Conservation (phyloP, 768 basidiomycete genomes). For the Lyophyllum shimeji region DNA sequence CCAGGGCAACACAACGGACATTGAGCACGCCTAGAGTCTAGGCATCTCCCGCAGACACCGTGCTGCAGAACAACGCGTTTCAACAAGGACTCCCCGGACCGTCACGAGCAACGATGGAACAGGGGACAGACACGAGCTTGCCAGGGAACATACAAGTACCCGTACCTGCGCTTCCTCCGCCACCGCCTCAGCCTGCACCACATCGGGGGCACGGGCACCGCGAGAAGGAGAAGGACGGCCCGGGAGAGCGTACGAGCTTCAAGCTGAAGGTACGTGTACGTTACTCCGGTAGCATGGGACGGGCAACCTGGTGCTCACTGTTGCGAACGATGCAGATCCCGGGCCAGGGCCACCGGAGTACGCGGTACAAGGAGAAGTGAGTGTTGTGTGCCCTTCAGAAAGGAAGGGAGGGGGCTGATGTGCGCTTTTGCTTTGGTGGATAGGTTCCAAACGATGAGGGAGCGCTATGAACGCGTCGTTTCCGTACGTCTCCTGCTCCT, state of each 20-base stretch:
- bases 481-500: conserved; percentile 31
- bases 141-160: too few relatives aligned
- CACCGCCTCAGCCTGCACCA: not conserved
- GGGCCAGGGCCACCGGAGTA: conserved; percentile 5
- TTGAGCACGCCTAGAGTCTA: too few relatives aligned
- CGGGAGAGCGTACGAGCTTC: conserved; percentile 5
- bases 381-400: too few relatives aligned
- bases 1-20: too few relatives aligned
- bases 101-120: too few relatives aligned
- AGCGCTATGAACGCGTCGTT: conserved; percentile 44
- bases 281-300: not conserved
- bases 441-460: conserved; percentile 46
- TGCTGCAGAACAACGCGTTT: too few relatives aligned
- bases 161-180: too few relatives aligned
- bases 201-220: not conserved
- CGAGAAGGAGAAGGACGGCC: conserved; percentile 8
- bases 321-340: not conserved
- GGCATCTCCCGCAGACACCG: too few relatives aligned
- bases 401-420: too few relatives aligned
- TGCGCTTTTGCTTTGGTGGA: too few relatives aligned
- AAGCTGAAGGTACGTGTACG: conserved; percentile 12
- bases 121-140: too few relatives aligned
- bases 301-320: not conserved
- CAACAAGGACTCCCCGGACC: too few relatives aligned
- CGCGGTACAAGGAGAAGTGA: conserved; percentile 32